Base-by-base conservation (phyloP, 345 rosid species). In the Populus davidiana region DNA sequence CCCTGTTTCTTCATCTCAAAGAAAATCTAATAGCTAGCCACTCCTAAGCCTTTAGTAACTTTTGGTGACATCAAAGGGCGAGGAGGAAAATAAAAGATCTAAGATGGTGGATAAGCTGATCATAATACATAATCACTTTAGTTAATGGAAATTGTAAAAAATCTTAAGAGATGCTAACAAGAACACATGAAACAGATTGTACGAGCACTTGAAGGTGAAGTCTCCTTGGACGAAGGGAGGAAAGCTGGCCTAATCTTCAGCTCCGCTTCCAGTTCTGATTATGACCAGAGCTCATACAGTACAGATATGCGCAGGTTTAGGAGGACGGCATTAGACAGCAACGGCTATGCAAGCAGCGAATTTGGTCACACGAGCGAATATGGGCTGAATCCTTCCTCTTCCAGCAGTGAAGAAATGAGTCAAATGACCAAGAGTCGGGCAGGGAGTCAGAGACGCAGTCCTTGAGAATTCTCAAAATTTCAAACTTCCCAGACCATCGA, bases 141-240 rank as follows among this genome's bases (percentile, higher is more conserved):
- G n/a, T 52, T 59, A n/a, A 59, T 59, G 29, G 63, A 25, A 23
- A 59, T n/a, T 59, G 29, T 59, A 59, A 9, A 59, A 9, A 8
- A n/a, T 59, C 63, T 3, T 1, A n/a, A 1, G 27, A 59, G 63
- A 59, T 9, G 63, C 29, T 59, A 59, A 59, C 0, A 59, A 59
- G 63, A 10, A 59, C 1, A 3, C 14, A 59, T 59, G 63, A 9
- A 59, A 59, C 63, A 59, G 63, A 59, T 59, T 59, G 63, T 59
- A 59, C 63, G 63, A n/a, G 63, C 63, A 59, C 63, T 59, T 59
- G 63, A 59, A 59, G 63, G 63, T 59, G 63, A 59, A 59, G 63
- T 23, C 29, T 59, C 63, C 13, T n/a, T 59, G 63, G 63, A n/a
- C 29, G 63, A 59, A 59, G 63, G 29, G 63, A 59, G 23, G 25